Base-by-base conservation (phyloP, 768 basidiomycete genomes). In the Clathrus columnatus region DNA sequence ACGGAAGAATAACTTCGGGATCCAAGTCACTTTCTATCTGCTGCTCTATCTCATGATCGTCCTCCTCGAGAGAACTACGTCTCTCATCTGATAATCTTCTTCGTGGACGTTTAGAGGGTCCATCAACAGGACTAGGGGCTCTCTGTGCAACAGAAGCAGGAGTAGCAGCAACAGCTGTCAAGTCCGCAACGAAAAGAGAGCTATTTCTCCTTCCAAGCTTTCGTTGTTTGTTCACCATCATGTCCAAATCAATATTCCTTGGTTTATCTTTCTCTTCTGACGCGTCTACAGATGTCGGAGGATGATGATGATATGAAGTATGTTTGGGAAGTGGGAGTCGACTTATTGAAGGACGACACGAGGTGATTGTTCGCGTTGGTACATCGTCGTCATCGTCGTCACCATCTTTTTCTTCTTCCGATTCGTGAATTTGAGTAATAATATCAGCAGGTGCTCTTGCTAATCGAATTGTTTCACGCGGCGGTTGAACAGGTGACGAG, bases 401-500 rank as follows among this genome's bases (percentile, higher is more conserved):
- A n/a, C n/a, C n/a, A 7, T 71, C 72, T 1, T 75, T 74, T 20
- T 75, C 75, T 20, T 65, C 65, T 17, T 59, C 65, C 6, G 74
- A 73, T 63, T 87, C 85, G 1, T 85, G 83, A 45, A 86, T 85
- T 63, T 87, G n/a, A 26, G 48, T 51, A 29, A 57, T 50, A 18
- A 26, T 7, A 11, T 47, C 45, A 5, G 23, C 54, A 10, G 54
- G 54, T 17, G 54, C 27, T 32, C 46, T 48, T 29, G 44, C 50
- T 16, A 51, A 43, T 16, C 49, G 56, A 21, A 85, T 27, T 70
- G 62, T 51, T 87, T 86, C 16, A 78, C 82, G 0, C 85, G 84
- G 32, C 87, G 65, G 51, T 77, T 83, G 7, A 84, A 86, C 41
- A 79, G 70, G 49, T 81, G 78, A n/a, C 83, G 77, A 53, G 86